Evolutionary conservation across 2,329 filamentous ascomycete genomes (phyloP).

Genomic region (Daldinia sp.): DNA sequence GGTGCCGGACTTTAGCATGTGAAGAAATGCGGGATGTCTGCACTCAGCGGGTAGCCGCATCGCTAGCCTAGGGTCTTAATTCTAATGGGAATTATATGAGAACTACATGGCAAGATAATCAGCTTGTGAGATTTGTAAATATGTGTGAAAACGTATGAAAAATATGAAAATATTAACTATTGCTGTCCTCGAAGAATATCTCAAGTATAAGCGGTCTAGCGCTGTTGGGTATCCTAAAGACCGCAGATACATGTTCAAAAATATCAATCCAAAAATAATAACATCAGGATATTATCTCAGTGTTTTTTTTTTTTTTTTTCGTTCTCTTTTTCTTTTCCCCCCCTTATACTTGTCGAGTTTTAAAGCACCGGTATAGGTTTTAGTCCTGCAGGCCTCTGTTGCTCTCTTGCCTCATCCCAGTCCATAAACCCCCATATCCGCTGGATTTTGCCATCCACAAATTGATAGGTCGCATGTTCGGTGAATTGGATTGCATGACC

Average conservation of each 20-base stretch:
- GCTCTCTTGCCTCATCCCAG: conserved; percentile 24
- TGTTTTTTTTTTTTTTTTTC: too few species aligned
- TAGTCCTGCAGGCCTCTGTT: conserved; percentile 11
- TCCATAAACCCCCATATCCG: conserved; percentile 33
- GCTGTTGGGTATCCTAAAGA: neutral
- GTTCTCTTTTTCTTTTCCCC: too few species aligned
- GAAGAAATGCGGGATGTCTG: conserved; percentile 26
- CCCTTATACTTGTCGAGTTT: neutral
- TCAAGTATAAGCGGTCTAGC: neutral
- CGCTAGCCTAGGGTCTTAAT: conserved; percentile 1
- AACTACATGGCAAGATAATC: neutral
- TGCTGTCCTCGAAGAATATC: neutral
- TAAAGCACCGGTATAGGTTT: conserved; percentile 8
- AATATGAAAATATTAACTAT: neutral
- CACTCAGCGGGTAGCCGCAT: conserved; percentile 17
- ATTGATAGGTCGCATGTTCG: conserved; percentile 33
- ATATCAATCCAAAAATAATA: neutral
- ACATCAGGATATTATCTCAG: neutral
- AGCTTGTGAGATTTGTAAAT: neutral
- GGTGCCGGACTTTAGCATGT: conserved; percentile 21
- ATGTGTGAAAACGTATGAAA: neutral
- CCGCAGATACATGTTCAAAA: neutral
- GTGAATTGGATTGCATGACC: conserved; percentile 19
- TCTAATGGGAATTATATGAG: neutral
- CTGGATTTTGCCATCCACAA: conserved; percentile 32